Evolutionary conservation across 805 yeast species (phyloP).

Genomic region (Isabelozyma heimii): DNA sequence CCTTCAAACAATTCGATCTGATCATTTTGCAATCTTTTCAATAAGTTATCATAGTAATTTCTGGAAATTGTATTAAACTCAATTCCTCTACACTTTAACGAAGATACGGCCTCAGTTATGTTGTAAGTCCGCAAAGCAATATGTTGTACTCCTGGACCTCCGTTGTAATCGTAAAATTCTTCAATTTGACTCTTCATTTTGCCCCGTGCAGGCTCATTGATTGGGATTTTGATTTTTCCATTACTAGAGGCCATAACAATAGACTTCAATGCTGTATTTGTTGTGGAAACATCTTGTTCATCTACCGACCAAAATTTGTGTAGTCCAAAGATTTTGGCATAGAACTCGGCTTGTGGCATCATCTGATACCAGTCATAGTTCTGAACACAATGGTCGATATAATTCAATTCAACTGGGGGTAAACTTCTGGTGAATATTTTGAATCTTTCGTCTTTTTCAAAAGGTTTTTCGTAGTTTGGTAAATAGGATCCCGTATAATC

Average conservation of each 20-base stretch:
- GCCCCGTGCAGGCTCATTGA: conserved; percentile 80
- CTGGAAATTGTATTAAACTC: conserved; percentile 64
- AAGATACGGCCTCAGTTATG: conserved; percentile 54
- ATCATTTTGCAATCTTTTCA: conserved; percentile 42
- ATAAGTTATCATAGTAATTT: conserved; percentile 53
- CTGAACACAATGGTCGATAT: conserved; percentile 79
- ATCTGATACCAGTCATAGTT: conserved; percentile 71
- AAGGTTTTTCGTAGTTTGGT: conserved; percentile 42
- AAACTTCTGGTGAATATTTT: conserved; percentile 2
- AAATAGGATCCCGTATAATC: conserved; percentile 43
- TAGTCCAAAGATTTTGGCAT: conserved; percentile 66
- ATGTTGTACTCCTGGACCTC: conserved; percentile 86
- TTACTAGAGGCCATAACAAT: conserved; percentile 72
- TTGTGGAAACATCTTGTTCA: conserved; percentile 70
- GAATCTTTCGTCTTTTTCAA: conserved; percentile 1
- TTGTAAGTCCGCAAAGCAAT: conserved; percentile 66
- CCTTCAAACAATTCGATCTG: conserved; percentile 50
- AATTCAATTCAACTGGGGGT: conserved; percentile 37
- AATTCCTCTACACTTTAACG: conserved; percentile 60
- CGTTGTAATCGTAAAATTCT: conserved; percentile 71
- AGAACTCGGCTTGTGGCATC: conserved; percentile 55
- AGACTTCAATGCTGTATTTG: conserved; percentile 65
- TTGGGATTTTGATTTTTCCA: conserved; percentile 71
- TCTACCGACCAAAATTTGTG: conserved; percentile 84
- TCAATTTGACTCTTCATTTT: conserved; percentile 71